Evolutionary conservation across 2,329 filamentous ascomycete genomes (phyloP).

Genomic region (Trichoderma sp.): DNA sequence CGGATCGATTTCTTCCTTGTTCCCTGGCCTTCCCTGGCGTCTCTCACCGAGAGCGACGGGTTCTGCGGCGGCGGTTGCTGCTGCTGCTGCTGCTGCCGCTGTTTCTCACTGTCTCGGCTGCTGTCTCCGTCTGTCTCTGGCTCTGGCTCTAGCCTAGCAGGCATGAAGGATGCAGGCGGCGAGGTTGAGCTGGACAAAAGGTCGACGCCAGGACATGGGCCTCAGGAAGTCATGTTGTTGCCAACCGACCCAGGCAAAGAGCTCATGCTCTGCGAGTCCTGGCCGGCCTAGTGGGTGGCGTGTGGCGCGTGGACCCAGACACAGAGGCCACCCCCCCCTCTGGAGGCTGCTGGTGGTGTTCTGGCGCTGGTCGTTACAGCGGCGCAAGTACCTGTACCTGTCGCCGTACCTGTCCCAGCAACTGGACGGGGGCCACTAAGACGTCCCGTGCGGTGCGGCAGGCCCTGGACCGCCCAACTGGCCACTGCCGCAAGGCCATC

Average conservation of each 20-base stretch:
- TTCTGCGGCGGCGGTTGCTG: too few species aligned
- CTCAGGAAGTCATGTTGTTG: neutral
- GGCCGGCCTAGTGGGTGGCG: neutral
- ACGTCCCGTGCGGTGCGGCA: slow-evolving; percentile 10
- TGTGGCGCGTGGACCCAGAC: slow-evolving; percentile 14
- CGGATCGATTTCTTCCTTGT: slow-evolving; percentile 2
- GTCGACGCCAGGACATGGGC: slow-evolving; percentile 6
- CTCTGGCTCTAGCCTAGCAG: neutral
- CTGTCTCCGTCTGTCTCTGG: neutral
- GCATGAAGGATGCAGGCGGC: neutral
- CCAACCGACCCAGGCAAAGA: neutral
- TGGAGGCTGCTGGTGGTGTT: neutral
- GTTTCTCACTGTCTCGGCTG: neutral
- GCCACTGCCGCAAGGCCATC: slow-evolving; percentile 18
- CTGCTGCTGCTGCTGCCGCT: too few species aligned
- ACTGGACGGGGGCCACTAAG: neutral
- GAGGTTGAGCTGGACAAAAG: neutral
- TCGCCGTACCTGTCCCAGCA: neutral
- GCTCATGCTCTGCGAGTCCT: neutral
- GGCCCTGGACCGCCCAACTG: slow-evolving; percentile 3
- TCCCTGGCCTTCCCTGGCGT: neutral
- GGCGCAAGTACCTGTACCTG: neutral
- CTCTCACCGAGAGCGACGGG: neutral
- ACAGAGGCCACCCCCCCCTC: neutral
- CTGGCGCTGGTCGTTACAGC: neutral